Base-by-base conservation (phyloP, 371 early-diverging fungal species). In the Circinella minor region DNA sequence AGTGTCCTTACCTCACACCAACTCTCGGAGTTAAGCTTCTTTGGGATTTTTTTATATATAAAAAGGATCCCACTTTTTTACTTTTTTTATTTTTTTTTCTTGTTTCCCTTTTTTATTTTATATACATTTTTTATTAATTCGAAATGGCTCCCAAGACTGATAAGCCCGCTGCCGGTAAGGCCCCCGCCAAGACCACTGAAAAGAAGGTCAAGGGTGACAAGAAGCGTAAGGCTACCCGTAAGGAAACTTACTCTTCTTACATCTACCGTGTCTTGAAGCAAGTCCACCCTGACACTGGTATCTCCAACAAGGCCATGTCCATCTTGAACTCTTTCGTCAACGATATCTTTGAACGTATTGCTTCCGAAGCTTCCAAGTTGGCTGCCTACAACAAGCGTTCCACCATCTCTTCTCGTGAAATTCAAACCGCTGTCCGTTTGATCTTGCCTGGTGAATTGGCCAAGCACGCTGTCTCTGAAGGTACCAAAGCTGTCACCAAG, bases 251-350 rank as follows among this genome's bases (percentile, higher is more conserved):
- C 91, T 91, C 94, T 62, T 89, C 95, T 80, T 96, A 95, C 90
- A 96, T 96, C 87, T 96, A 95, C 92, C 94, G 94, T 89, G 98
- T 98, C 72, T 86, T 98, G 81, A 94, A 95, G 88, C 98, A 98
- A 84, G 96, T 97, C 70, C 97, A 98, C 90, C 97, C 97, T 72
- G 97, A 98, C 77, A 95, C 95, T 71, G 97, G 97, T 87, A 96
- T 98, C 88, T 96, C 96, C 86, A 96, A 95, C 95, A 96, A 96
- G 92, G 97, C 96, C 89, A 98, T 98, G 98, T 92, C 93, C 70
- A 97, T 98, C 85, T 88, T 98, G 86, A 97, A 98, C 95, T 96
- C 96, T 63, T 98, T 98, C 80, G 97, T 98, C 80, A 93, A 94
- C 87, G 98, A 98, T 80, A 96, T 98, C 84, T 98, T 97, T 77